Evolutionary conservation across 176 grass and related monocot species (phyloP).

Genomic region (Oryza rufipogon): DNA sequence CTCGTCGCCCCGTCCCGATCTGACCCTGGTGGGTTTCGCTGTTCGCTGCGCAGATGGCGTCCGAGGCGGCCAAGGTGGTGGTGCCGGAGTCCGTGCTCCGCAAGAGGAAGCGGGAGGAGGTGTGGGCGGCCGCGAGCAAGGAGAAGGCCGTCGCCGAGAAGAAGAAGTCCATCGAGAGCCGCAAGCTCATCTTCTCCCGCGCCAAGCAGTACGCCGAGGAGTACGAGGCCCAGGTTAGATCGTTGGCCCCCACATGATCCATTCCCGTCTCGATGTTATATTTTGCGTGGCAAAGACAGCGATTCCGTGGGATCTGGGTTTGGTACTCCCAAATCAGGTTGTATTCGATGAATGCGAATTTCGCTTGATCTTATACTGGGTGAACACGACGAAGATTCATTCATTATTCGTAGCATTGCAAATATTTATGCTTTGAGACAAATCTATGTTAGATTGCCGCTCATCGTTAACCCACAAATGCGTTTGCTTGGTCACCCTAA

Average conservation of each 20-base stretch:
- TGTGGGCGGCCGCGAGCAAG: slow-evolving; percentile 67
- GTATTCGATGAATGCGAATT: not conserved
- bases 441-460: not conserved
- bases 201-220: slow-evolving; percentile 73
- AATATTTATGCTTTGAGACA: not conserved
- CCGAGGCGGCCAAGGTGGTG: slow-evolving; percentile 54
- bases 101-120: slow-evolving; percentile 80
- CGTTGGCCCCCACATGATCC: not conserved
- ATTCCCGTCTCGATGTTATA: not conserved
- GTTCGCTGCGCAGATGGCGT: slow-evolving; percentile 50
- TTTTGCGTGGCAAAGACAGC: not conserved
- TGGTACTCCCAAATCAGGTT: not conserved
- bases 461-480: not conserved
- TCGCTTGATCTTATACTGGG: not conserved
- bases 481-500: not conserved
- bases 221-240: slow-evolving; percentile 71
- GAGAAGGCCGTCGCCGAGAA: slow-evolving; percentile 49
- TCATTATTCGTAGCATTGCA: not conserved
- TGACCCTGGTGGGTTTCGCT: not conserved
- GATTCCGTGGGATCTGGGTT: not conserved
- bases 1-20: not conserved
- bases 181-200: slow-evolving; percentile 65
- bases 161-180: slow-evolving; percentile 55
- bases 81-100: slow-evolving; percentile 75
- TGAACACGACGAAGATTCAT: not conserved